Percentiles rank a stretch among this genome's conserved stretches.
These are phyloP conservation scores for Plicaturopsis crispa DNA, from an alignment of 768 basidiomycete species.

Conservation along the genomic window DNA sequence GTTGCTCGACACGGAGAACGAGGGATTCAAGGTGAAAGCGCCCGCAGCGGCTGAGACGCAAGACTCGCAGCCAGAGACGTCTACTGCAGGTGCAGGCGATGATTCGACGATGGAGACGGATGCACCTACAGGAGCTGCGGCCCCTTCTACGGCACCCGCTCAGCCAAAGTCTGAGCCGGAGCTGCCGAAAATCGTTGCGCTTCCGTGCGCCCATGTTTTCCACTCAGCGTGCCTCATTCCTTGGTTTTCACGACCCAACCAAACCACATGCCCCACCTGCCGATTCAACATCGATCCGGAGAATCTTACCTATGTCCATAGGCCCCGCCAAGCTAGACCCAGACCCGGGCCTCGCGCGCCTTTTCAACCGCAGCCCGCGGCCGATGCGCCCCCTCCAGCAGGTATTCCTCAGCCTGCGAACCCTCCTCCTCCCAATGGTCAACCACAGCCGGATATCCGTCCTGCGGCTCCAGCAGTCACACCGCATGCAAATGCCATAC, in stretches of 20 bases:
- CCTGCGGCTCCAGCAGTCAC: no score
- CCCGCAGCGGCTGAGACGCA: slow-evolving; percentile 9
- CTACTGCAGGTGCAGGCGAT: background rate
- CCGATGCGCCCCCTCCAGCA: no score
- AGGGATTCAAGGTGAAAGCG: slow-evolving; percentile 13
- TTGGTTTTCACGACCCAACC: slow-evolving; percentile 74
- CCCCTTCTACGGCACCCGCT: slow-evolving; percentile 6
- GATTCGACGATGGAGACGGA: slow-evolving; percentile 15
- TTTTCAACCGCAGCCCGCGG: slow-evolving; percentile 1
- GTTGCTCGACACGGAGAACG: slow-evolving; percentile 41
- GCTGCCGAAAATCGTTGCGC: slow-evolving; percentile 46
- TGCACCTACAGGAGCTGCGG: slow-evolving; percentile 2
- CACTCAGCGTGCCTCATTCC: slow-evolving; percentile 72
- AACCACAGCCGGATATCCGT: no score
- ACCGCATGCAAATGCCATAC: no score
- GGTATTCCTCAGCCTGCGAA: no score
- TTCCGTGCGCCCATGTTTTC: slow-evolving; percentile 80
- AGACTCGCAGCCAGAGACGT: slow-evolving; percentile 1
- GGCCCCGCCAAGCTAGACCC: slow-evolving; percentile 9
- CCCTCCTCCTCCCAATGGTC: no score
- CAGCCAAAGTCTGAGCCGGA: slow-evolving; percentile 8
- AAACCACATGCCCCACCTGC: slow-evolving; percentile 81
- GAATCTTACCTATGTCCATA: slow-evolving; percentile 44
- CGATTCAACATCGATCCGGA: slow-evolving; percentile 80
- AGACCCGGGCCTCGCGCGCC: slow-evolving; percentile 5